Base-by-base conservation (phyloP, 352 stramenopile species). In the Globisporangium cylindrosporum region DNA sequence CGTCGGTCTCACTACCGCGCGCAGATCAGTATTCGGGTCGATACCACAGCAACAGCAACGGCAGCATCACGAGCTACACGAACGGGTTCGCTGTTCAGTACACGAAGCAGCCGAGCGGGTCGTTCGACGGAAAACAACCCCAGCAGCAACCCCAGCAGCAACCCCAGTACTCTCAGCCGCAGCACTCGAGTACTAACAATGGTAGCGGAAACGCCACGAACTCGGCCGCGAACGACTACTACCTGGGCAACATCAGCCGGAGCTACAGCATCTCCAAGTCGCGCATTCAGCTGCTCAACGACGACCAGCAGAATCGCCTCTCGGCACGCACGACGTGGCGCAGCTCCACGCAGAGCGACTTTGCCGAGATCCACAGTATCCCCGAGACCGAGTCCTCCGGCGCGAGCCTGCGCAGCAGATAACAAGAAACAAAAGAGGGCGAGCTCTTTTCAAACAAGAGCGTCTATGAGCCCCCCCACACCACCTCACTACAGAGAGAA, bases 241-340 rank as follows among this genome's bases (percentile, higher is more conserved):
- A 71, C 53, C 10, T 67, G 59, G 36, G 36, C 38, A 71, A 67
- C 61, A 73, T 69, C 54, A 56, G 22, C 15, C 60, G 61, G 18
- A 62, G 29, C 32, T 69, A 73, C 36, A 65, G 41, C 29, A 59
- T 73, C 57, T 68, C 67, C 61, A 73, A 73, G 67, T 68, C 67
- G 43, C 67, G 67, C 46, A 62, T 73, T 36, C 61, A 73, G 56
- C 46, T 73, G 43, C 48, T 73, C 43, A 68, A 73, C 36, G 67
- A 73, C 46, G 67, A 73, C 32, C 61, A 69, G 38, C 67, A 73
- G 32, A 73, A 9, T 34, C 67, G 67, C 1, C 49, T 73, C 27
- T 73, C 67, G 24, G 62, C 43, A n/a, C 61, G 61, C 41, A 68
- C 67, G 32, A 73, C 67, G 24, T 73, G 67, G 67, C 61, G 67